Percentiles rank a stretch among this genome's conserved stretches.
Conservation (phyloP, 2,329 filamentous ascomycete species). For the Fusarium sulawesiense region DNA sequence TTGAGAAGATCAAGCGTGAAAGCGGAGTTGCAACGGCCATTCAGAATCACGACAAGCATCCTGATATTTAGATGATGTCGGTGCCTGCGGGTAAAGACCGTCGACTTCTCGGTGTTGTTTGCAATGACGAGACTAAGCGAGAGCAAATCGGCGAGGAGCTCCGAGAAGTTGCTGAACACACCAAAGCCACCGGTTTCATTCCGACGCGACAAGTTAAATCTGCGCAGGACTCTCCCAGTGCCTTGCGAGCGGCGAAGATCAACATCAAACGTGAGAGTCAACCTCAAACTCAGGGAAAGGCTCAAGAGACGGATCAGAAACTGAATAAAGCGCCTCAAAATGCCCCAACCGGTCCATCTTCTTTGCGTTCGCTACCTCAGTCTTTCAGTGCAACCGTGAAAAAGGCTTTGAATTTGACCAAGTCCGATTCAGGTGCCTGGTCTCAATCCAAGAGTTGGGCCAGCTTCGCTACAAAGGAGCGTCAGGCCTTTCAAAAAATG, state of each 20-base stretch:
- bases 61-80: slow-evolving; percentile 30
- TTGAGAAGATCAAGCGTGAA: slow-evolving; percentile 15
- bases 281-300: neutral
- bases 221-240: slow-evolving; percentile 3
- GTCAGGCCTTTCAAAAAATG: slow-evolving; percentile 52
- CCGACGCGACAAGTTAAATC: slow-evolving; percentile 32
- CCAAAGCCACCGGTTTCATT: slow-evolving; percentile 28
- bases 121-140: neutral
- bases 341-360: slow-evolving; percentile 26
- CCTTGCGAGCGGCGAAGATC: neutral
- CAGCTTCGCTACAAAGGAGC: slow-evolving; percentile 51
- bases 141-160: slow-evolving; percentile 21
- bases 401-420: neutral
- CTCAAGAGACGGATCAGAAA: neutral
- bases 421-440: slow-evolving; percentile 48
- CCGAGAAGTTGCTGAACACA: slow-evolving; percentile 11
- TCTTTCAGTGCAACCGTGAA: slow-evolving; percentile 21
- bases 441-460: slow-evolving; percentile 55
- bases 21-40: neutral
- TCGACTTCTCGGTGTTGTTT: slow-evolving; percentile 10
- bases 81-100: slow-evolving; percentile 26
- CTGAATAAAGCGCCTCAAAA: slow-evolving; percentile 8
- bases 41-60: slow-evolving; percentile 6
- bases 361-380: slow-evolving; percentile 10
- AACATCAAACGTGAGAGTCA: neutral